Evolutionary conservation across 495 filamentous ascomycete species (phyloP), one percentile per base, ranked within the genome.

Genomic region (Penicillium antarcticum): DNA sequence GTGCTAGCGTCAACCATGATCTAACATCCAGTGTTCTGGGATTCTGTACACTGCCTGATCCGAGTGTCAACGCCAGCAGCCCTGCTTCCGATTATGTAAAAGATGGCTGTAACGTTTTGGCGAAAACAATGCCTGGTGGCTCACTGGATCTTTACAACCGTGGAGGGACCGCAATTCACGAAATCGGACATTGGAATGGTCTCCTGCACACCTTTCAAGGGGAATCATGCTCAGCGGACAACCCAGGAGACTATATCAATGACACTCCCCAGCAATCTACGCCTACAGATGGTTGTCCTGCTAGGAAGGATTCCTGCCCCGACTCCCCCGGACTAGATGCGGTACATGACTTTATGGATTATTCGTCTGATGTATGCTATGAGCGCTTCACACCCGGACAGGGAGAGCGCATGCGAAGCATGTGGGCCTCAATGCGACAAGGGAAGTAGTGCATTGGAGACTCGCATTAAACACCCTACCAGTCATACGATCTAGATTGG

Each of bases 161-260:
- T 14, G 79, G 79, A 21, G 74, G 72, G 7, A 80, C 79, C 5
- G 72, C 75, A 0, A 74, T 80, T 23, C 79, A 82, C 56, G 79
- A 82, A 56, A 77, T 81, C 16, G 80, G 80, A 18, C 80, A 84
- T 58, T 84, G 80, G 80, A 75, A 82, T 48, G 79, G 79, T 3
- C 67, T 83, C 19, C 52, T 81, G 23, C 80, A 84, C 53, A 77
- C 74, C 2, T 84, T 82, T 50, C 71, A 82, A 60, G 79, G 74
- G 1, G 71, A 74, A 31, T 71, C 66, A 1, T 80, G 77, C 56
- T 63, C 61, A 6, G 33, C 60, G 0, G 54, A 56, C 19, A 70
- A 72, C 43, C 53, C 66, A 3, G 79, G 79, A 4, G 80, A 83
- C 45, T 77, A 72, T 49, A 74, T 80, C 48, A 55, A 65, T 34